Evolutionary conservation across 108 stramenopile genomes (phyloP).

Genomic region (Nitzschia sp.): DNA sequence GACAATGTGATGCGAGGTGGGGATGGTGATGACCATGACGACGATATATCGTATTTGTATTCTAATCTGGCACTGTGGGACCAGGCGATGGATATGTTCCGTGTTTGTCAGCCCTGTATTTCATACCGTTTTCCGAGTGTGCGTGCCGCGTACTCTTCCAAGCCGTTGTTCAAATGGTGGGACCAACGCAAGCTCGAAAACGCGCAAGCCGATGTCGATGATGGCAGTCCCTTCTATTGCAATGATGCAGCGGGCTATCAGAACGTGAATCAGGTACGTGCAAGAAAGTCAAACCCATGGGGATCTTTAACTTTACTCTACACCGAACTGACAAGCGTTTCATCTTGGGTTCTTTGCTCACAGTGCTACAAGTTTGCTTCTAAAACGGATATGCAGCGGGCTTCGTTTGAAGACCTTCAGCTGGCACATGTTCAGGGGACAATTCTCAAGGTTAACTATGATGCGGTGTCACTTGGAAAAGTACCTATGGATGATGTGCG

Average conservation of each 20-base stretch:
- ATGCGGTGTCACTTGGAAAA: neutral
- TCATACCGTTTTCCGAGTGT: conserved; percentile 20
- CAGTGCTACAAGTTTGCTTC: conserved; percentile 22
- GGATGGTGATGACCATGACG: neutral
- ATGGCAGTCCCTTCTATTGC: conserved; percentile 29
- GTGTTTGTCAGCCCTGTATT: conserved; percentile 53
- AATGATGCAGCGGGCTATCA: conserved; percentile 52
- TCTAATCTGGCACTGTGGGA: conserved; percentile 29
- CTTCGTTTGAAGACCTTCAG: conserved; percentile 8
- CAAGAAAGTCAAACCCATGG: neutral
- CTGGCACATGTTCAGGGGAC: conserved; percentile 13
- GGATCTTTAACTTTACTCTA: neutral
- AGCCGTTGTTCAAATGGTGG: neutral
- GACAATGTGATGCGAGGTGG: neutral
- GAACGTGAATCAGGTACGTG: conserved; percentile 28
- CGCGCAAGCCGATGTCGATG: conserved; percentile 12
- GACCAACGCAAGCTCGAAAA: neutral
- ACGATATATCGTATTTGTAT: neutral
- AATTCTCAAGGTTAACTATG: neutral
- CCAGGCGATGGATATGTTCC: conserved; percentile 32
- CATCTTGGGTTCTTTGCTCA: neutral
- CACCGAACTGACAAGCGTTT: neutral
- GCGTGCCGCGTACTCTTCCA: neutral
- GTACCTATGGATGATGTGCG: neutral
- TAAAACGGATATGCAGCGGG: conserved; percentile 13